Conservation (phyloP, 2,329 filamentous ascomycete genomes). For the Alternaria consortialis region DNA sequence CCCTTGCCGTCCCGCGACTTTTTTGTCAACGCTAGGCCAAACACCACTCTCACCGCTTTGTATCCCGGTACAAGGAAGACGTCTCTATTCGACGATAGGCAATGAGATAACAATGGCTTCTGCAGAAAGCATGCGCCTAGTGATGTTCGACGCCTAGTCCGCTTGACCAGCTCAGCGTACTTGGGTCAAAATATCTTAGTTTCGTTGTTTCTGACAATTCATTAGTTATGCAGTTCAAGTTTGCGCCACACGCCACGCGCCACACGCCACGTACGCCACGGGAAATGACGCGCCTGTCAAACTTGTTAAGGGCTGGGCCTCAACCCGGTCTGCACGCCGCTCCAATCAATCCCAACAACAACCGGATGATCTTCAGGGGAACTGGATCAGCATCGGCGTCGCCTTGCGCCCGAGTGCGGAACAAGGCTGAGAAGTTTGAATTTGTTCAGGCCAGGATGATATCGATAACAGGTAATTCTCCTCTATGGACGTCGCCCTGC, state of each 20-base stretch:
- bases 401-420: neutral
- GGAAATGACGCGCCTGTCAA: conserved; percentile 7
- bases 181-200: neutral
- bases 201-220: neutral
- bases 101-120: conserved; percentile 9
- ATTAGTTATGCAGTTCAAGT: neutral
- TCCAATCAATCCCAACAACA: conserved; percentile 8
- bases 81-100: conserved; percentile 8
- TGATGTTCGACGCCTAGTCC: conserved; percentile 3
- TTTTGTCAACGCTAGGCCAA: conserved; percentile 28
- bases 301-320: neutral
- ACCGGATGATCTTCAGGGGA: conserved; percentile 20
- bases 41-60: conserved; percentile 28
- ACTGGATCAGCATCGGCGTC: neutral
- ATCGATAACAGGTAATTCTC: neutral
- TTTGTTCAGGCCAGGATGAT: neutral
- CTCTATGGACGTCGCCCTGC: neutral
- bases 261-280: conserved; percentile 10
- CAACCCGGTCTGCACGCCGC: neutral
- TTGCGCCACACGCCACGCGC: neutral
- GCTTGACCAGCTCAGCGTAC: conserved; percentile 10
- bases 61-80: neutral
- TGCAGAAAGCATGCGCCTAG: conserved; percentile 20
- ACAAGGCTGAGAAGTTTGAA: conserved; percentile 4
- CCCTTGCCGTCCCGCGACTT: conserved; percentile 28